Conservation (phyloP, 1,284 basidiomycete genomes). For the Leucoagaricus sp. region DNA sequence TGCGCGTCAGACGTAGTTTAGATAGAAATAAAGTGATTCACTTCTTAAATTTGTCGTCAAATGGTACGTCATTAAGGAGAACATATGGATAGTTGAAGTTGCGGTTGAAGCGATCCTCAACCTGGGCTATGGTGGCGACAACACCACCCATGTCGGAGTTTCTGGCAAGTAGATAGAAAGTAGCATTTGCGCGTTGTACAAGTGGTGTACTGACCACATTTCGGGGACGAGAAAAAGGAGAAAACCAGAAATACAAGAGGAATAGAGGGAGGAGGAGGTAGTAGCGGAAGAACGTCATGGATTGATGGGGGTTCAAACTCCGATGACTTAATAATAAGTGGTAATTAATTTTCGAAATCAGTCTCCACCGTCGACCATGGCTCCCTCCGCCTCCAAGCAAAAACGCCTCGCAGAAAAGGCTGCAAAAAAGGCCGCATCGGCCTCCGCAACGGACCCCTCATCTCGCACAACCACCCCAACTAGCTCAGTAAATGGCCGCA, state of each 20-base stretch:
- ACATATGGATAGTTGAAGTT: conserved; percentile 72
- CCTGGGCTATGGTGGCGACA: conserved; percentile 40
- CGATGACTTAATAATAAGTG: conserved; percentile 6
- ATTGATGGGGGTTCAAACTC: conserved; percentile 13
- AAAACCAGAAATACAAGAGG: conserved; percentile 3
- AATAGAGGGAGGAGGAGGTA: conserved; percentile 22
- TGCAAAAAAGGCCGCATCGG: conserved; percentile 66
- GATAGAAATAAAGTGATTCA: conserved; percentile 25
- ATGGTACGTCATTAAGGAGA: conserved; percentile 72
- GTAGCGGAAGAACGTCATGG: conserved; percentile 3
- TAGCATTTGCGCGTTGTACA: conserved; percentile 38
- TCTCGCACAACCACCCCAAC: conserved; percentile 56
- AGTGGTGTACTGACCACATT: conserved; percentile 12
- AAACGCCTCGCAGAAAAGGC: conserved; percentile 90
- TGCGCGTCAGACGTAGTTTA: not conserved
- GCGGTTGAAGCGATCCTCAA: conserved; percentile 65
- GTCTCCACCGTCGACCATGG: conserved; percentile 43
- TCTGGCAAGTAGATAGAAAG: conserved; percentile 45
- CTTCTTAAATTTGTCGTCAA: conserved; percentile 70
- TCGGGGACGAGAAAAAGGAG: conserved; percentile 6
- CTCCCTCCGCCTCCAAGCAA: conserved; percentile 81
- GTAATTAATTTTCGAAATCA: conserved; percentile 11
- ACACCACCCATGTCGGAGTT: conserved; percentile 42
- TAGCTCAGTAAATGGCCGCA: conserved; percentile 62
- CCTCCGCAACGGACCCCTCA: conserved; percentile 50